Evolutionary conservation across 768 basidiomycete species (phyloP), one percentile per base, ranked within the genome.

Genomic region (Lenzites betulinus): DNA sequence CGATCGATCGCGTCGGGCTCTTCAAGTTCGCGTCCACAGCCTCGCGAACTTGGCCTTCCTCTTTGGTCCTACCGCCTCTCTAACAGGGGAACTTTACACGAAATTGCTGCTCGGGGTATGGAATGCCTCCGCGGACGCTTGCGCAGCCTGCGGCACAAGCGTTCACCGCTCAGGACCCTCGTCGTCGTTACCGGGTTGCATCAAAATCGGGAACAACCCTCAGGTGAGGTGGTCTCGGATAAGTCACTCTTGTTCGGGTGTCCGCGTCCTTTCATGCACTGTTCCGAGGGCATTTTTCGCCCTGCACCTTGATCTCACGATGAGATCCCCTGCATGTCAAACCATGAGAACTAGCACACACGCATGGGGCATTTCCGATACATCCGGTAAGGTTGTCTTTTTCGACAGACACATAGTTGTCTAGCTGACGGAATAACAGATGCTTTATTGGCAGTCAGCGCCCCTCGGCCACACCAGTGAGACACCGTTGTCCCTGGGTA

Each of bases 1-100:
- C 56, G 55, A 62, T 62, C 61, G 61, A 62, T 62, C 61, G 61
- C 46, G 61, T 43, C 38, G 55, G 22, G 41, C 18, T 6, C 35
- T 38, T n/a, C 36, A 7, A 28, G 35, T 42, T 15, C 56, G 46
- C 54, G 42, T n/a, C n/a, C n/a, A n/a, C n/a, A n/a, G n/a, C 38
- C 8, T 54, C 38, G 20, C 35, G 20, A n/a, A 38, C 1, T 18
- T n/a, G 11, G 22, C 39, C 41, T 28, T 23, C 25, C 22, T 39
- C 23, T 25, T 42, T 23, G 15, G 23, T 23, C 47, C 36, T 3
- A 49, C 28, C 22, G 39, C 22, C 35, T 26, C 46, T 18, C 23
- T 9, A 9, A 22, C 43, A 8, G 15, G 7, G 46, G 46, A 12
- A 16, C 15, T 30, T 23, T 9, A 23, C 33, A 16, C 33, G 18